These are phyloP conservation scores for Fusarium lateritium DNA, from an alignment of 2,329 filamentous ascomycete genomes.

Conservation along the genomic window DNA sequence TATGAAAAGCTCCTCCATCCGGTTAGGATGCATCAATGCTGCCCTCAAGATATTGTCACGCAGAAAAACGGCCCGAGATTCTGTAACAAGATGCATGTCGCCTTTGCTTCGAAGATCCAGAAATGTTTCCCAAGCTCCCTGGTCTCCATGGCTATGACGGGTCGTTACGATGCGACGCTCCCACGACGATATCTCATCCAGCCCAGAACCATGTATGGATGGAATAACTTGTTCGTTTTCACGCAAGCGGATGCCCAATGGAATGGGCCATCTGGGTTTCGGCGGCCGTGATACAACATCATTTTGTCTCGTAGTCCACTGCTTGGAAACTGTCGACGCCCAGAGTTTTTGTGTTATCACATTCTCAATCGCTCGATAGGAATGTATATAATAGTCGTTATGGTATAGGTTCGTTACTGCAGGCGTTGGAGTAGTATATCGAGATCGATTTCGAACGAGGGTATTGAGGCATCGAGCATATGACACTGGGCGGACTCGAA, in stretches of 20 bases:
- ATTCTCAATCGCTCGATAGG: constrained; percentile 17
- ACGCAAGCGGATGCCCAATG: constrained; percentile 25
- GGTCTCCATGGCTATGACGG: constrained; percentile 39
- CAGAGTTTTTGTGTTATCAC: constrained; percentile 11
- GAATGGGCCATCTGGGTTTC: constrained; percentile 12
- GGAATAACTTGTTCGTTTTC: not conserved
- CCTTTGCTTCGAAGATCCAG: constrained; percentile 39
- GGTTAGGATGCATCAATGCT: constrained; percentile 46
- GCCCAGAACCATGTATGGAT: not conserved
- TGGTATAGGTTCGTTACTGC: constrained; percentile 17
- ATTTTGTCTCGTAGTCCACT: constrained; percentile 7
- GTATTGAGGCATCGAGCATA: constrained; percentile 18
- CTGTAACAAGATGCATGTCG: constrained; percentile 40
- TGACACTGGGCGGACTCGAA: constrained; percentile 32
- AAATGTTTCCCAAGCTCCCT: constrained; percentile 51
- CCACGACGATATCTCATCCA: constrained; percentile 38
- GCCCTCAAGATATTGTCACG: constrained; percentile 52
- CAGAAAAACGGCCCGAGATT: constrained; percentile 44
- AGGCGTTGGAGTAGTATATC: constrained; percentile 37
- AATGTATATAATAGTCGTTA: constrained; percentile 13
- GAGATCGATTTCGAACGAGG: constrained; percentile 16
- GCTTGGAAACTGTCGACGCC: constrained; percentile 11
- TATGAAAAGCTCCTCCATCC: constrained; percentile 48
- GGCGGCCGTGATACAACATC: constrained; percentile 40
- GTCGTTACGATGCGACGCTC: constrained; percentile 37